Base-by-base conservation (phyloP, 2,329 filamentous ascomycete genomes). In the Malbranchea zuffiana region DNA sequence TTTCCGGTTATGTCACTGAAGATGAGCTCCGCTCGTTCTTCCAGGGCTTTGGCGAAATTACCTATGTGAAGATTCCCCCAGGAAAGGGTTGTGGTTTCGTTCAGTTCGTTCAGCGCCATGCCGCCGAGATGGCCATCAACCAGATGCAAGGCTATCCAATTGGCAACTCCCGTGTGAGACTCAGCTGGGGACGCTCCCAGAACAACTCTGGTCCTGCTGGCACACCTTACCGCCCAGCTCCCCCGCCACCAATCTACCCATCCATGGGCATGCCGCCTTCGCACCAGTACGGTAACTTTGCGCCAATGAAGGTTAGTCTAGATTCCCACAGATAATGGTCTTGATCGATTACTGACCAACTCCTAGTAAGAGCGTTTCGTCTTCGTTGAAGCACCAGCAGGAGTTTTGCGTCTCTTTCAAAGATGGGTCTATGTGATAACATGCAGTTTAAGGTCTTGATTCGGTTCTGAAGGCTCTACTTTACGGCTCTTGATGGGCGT, bases 91-190 rank as follows among this genome's bases (percentile, higher is more conserved):
- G 90, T 56, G 90, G 90, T 41, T 98, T 98, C 58, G 90, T 98
- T 42, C 90, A 98, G 65, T 98, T 98, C 53, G 90, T 98, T 40
- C 90, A 98, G 68, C 86, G 90, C 49, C 90, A 98, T 56, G 90
- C 90, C 36, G 90, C 90, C 10, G 90, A 98, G 69, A 98, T 98
- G 90, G 90, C 90, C 50, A 98, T 98, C 74, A 98, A 98, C 68
- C 90, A 98, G 67, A 98, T 98, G 90, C 90, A 98, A 67, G 90
- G 90, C 44, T 98, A 98, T 61, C 90, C 90, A 16, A 98, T 98
- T 54, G 90, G 90, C 39, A 98, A 98, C 72, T 96, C 88, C 31
- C 86, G 90, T 48, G 90, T 98, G 42, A 86, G 90, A 54, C 75
- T 98, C 49, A 94, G 85, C 60, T 98, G 90, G 90, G 90, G 90